Evolutionary conservation across 345 rosid species (phyloP).

Genomic region (Eucalyptus cloeziana): DNA sequence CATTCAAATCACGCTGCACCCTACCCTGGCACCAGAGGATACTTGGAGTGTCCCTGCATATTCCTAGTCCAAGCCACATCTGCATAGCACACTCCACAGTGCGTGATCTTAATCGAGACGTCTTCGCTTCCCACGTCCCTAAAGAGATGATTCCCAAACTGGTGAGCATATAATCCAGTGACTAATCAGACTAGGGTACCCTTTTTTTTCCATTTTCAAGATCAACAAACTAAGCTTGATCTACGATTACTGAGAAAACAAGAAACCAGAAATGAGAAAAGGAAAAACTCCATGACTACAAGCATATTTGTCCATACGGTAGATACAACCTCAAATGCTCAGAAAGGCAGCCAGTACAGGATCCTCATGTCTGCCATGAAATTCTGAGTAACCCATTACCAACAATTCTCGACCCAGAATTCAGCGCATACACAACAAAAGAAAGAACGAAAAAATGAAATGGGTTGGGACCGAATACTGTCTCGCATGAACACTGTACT

Average conservation of each 20-base stretch:
- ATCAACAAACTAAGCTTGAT: background rate
- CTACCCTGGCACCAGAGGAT: constrained; percentile 89
- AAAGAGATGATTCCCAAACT: background rate
- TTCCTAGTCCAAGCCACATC: constrained; percentile 67
- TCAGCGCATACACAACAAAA: background rate
- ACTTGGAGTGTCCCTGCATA: constrained; percentile 33
- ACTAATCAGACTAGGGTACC: background rate
- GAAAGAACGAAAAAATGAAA: background rate
- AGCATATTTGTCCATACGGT: background rate
- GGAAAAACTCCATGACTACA: background rate
- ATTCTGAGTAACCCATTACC: background rate
- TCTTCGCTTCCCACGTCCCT: constrained; percentile 58
- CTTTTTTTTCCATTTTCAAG: background rate
- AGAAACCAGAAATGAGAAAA: background rate
- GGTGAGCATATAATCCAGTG: background rate
- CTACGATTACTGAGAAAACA: background rate
- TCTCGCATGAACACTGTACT: background rate
- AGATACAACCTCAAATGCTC: background rate
- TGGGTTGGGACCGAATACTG: background rate
- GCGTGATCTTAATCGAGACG: constrained; percentile 57
- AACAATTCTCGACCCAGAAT: background rate
- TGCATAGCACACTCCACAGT: constrained; percentile 87
- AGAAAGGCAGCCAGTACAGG: background rate
- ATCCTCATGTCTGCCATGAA: background rate
- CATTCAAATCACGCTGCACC: background rate